phyloP scores from a whole-genome alignment of 2,329 filamentous ascomycete species.

The Beauveria asiatica region DNA sequence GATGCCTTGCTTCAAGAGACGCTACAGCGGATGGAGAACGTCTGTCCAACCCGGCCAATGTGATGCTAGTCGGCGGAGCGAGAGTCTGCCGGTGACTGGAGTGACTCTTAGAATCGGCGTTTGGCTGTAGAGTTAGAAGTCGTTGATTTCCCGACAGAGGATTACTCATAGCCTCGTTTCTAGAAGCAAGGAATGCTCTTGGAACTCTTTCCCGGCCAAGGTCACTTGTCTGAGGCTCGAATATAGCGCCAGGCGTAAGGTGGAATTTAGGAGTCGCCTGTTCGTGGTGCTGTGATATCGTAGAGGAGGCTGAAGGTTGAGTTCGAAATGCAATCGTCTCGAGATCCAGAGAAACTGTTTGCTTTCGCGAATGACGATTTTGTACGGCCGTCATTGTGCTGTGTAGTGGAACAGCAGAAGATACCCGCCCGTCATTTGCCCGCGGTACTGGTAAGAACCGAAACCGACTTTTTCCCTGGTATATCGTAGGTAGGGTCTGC shows the following conservation, averaged over 20 bases:
- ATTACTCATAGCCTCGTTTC: background rate
- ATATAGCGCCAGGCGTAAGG: background rate
- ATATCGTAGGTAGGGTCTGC: background rate
- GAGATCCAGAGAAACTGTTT: background rate
- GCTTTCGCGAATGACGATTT: slow-evolving; percentile 1
- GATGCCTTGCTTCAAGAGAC: background rate
- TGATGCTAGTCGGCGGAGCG: background rate
- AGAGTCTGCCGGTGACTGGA: background rate
- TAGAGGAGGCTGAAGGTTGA: background rate
- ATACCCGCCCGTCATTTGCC: background rate
- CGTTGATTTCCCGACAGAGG: background rate
- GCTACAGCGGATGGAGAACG: background rate
- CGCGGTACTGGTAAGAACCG: background rate
- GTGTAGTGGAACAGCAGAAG: background rate
- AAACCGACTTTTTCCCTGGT: background rate
- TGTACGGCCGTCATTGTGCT: slow-evolving; percentile 10
- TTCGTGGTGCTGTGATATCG: background rate
- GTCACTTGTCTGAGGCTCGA: background rate
- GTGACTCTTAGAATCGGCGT: background rate
- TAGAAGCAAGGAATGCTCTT: background rate
- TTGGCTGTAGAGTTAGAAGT: background rate
- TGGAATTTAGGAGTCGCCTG: background rate
- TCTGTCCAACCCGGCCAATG: background rate
- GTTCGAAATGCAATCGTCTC: background rate
- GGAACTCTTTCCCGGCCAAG: background rate